Base-by-base conservation (phyloP, 306 rosid species). In the Trifolium pratense region DNA sequence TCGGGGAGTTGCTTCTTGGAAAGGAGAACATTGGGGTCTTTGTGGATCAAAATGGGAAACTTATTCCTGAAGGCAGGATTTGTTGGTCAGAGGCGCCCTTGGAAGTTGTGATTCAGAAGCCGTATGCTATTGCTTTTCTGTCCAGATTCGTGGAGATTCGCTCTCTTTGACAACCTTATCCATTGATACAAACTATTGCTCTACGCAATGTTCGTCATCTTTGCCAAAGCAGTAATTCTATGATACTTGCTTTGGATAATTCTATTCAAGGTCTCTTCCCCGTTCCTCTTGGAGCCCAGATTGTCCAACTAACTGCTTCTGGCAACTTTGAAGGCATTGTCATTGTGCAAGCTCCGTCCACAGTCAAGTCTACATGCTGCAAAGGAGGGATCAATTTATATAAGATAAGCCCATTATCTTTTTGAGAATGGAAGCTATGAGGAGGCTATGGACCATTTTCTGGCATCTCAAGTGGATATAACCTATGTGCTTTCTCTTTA, bases 21-120 rank as follows among this genome's bases (percentile, higher is more conserved):
- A 95, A 95, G 97, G 97, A 92, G 86, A 95, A 95, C 58, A 95
- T 95, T 86, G 97, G 99, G 67, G 97, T 95, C 66, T 87, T 95
- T 65, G 97, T 91, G 78, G 97, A 95, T 75, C 97, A 92, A 92
- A 91, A 95, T 77, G 99, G 97, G 73, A 95, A 95, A 59, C 99
- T 95, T 82, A 80, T 81, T 75, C 89, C 85, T 18, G 92, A 95
- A 82, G 99, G 99, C 26, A 87, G 99, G 84, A 79, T 95, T 87
- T 90, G 96, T 81, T 95, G 99, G 99, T 90, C 99, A 2, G 97
- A 95, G 88, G 90, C 97, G 42, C 97, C 99, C n/a, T 37, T 77
- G 16, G 89, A 87, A 62, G 89, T 91, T 42, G 90, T 88, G 71
- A 86, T 92, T 79, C 93, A 85, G 84, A 91, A 88, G 78, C 97